Percentiles rank a stretch among this genome's conserved stretches.
Evolutionary conservation across 352 stramenopile species (phyloP).

Genomic region (Globisporangium mamillatum): DNA sequence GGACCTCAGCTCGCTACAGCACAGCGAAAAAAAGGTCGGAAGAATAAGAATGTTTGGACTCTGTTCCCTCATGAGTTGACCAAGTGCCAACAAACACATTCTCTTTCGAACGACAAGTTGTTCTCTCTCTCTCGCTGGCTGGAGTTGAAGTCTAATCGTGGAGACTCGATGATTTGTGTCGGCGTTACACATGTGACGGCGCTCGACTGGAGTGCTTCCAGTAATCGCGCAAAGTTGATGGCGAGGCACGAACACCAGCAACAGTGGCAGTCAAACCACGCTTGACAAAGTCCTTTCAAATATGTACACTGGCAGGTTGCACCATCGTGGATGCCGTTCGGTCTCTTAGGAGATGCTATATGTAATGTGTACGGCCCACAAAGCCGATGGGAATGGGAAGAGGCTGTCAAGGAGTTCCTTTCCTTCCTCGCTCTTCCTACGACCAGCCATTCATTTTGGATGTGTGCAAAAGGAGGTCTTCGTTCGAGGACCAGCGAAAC

Average conservation of each 20-base stretch:
- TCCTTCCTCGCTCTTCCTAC: background rate
- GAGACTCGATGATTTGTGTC: slow-evolving; percentile 2
- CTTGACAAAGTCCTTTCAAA: background rate
- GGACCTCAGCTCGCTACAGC: background rate
- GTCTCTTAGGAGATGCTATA: background rate
- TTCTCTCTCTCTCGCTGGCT: background rate
- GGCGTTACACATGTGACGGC: background rate
- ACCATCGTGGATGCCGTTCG: background rate
- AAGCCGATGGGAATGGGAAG: background rate
- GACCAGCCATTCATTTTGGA: background rate
- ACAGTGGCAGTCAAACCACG: background rate
- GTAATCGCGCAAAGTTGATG: background rate
- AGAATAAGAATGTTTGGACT: background rate
- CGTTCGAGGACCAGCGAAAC: background rate
- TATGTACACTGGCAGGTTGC: background rate
- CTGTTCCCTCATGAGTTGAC: background rate
- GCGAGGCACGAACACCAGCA: background rate
- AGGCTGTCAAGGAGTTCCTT: background rate
- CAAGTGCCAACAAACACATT: background rate
- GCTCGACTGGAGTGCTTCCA: background rate
- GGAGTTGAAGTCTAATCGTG: slow-evolving; percentile 2
- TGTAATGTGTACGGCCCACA: background rate
- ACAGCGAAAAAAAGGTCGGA: background rate
- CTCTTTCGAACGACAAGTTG: background rate
- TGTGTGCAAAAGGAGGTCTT: background rate